phyloP scores from a whole-genome alignment of 2,329 filamentous ascomycete species.

The Sclerotinia trifoliorum region DNA sequence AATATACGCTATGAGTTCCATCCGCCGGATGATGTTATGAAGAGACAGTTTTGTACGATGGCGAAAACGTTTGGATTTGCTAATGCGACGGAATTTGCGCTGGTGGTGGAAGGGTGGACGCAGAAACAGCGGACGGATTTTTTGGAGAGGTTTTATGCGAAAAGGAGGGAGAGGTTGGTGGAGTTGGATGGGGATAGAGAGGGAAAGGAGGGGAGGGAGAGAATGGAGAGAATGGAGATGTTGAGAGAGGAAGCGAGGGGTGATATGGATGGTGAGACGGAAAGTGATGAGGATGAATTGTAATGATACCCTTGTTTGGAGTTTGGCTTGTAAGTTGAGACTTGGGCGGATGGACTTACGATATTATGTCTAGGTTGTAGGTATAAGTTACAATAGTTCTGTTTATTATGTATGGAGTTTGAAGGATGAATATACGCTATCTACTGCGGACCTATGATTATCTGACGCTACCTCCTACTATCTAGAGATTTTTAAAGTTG shows the following conservation, averaged over 20 bases:
- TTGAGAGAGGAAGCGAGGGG: not conserved
- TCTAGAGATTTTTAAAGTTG: not conserved
- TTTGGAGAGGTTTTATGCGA: constrained; percentile 76
- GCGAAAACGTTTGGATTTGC: constrained; percentile 74
- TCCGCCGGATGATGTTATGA: constrained; percentile 71
- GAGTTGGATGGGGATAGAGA: constrained; percentile 18
- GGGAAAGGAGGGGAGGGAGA: not conserved
- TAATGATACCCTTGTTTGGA: constrained; percentile 1
- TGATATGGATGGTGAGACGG: constrained; percentile 1
- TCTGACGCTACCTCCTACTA: not conserved
- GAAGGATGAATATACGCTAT: not conserved
- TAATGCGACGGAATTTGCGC: constrained; percentile 77
- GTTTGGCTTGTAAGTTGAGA: not conserved
- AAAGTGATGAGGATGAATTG: constrained; percentile 11
- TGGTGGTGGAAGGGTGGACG: constrained; percentile 88
- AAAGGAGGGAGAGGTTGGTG: constrained; percentile 45
- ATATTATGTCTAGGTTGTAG: not conserved
- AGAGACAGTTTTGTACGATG: constrained; percentile 89
- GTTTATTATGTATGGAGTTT: not conserved
- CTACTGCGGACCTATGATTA: not conserved
- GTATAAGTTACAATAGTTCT: not conserved
- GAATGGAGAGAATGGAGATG: not conserved
- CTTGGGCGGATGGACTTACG: not conserved
- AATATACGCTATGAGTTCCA: constrained; percentile 42
- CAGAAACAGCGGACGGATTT: constrained; percentile 76